Conservation (phyloP, 768 basidiomycete species). For the Termitomyces heimii region DNA sequence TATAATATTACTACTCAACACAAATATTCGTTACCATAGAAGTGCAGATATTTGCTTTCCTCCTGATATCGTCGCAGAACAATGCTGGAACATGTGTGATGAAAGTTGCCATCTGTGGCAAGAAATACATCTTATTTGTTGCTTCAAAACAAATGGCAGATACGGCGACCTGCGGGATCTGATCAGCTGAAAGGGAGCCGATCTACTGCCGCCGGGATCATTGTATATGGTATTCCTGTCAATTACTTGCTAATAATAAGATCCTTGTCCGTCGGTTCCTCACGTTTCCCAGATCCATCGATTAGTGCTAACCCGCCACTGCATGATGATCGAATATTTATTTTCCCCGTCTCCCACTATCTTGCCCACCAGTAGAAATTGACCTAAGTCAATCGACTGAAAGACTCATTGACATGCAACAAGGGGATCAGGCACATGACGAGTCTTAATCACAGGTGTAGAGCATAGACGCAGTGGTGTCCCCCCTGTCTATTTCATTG, state of each 20-base stretch:
- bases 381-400: background rate
- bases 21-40: background rate
- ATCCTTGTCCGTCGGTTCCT: background rate
- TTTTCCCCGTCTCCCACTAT: background rate
- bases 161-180: slow-evolving; percentile 9
- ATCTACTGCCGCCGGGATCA: slow-evolving; percentile 3
- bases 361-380: too few species aligned
- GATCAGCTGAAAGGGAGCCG: slow-evolving; percentile 1
- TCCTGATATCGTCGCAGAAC: background rate
- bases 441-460: background rate
- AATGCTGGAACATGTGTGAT: background rate
- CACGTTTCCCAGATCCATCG: background rate
- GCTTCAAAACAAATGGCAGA: background rate
- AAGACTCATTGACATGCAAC: background rate
- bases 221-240: background rate
- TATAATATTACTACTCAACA: too few species aligned
- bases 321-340: background rate
- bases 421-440: too few species aligned
- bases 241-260: background rate
- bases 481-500: too few species aligned
- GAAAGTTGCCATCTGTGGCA: slow-evolving; percentile 1
- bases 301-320: background rate
- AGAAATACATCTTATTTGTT: background rate
- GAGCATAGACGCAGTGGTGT: background rate
- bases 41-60: background rate